A percentile compares a stretch with the other conserved stretches of the same genome.
Conservation (phyloP, 2,329 filamentous ascomycete species). For the Thelonectria discophora region DNA sequence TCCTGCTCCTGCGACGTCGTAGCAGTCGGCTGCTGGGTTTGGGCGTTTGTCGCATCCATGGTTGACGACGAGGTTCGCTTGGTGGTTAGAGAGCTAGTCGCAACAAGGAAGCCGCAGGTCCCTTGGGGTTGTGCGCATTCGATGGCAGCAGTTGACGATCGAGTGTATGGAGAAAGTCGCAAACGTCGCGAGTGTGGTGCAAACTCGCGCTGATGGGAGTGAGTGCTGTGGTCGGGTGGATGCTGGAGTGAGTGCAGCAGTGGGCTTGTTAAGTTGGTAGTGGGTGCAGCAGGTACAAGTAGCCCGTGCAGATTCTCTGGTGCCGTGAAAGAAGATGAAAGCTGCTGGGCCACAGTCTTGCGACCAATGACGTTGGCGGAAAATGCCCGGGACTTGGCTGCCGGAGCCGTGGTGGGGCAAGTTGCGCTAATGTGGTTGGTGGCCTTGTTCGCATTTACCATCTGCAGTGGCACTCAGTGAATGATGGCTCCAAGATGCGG, state of each 20-base stretch:
- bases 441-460: slow-evolving; percentile 17
- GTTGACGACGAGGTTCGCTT: slow-evolving; percentile 25
- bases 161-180: neutral
- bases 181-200: neutral
- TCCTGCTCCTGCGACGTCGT: slow-evolving; percentile 28
- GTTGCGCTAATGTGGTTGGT: slow-evolving; percentile 30
- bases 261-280: slow-evolving; percentile 13
- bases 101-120: slow-evolving; percentile 22
- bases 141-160: slow-evolving; percentile 18
- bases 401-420: slow-evolving; percentile 26
- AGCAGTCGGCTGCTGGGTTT: slow-evolving; percentile 30
- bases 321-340: slow-evolving; percentile 15
- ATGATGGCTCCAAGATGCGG: no score
- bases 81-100: slow-evolving; percentile 24
- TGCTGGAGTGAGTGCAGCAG: slow-evolving; percentile 15
- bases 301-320: neutral
- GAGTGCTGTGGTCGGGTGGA: slow-evolving; percentile 24
- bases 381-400: slow-evolving; percentile 26
- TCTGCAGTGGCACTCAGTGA: neutral
- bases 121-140: slow-evolving; percentile 30
- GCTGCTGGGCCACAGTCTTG: slow-evolving; percentile 12
- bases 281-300: slow-evolving; percentile 28
- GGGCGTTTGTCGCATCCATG: slow-evolving; percentile 41
- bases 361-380: slow-evolving; percentile 31
- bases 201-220: slow-evolving; percentile 20